Percentiles rank a stretch among this genome's conserved stretches.
These are phyloP conservation scores for Saccharomycopsis crataegensis DNA, from an alignment of 1,139 yeast genomes.

Conservation along the genomic window DNA sequence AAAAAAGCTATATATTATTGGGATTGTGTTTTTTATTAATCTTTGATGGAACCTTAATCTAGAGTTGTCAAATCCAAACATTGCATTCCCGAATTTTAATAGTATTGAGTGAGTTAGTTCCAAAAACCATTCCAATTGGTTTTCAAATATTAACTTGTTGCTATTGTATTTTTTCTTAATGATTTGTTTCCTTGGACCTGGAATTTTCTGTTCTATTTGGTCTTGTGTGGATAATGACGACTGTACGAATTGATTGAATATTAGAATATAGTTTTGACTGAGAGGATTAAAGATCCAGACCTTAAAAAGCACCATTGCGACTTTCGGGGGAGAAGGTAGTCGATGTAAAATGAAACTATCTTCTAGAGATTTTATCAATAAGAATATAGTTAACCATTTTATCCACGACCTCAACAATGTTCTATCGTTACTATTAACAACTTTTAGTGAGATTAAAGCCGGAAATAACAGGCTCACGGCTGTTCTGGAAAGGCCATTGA, in stretches of 20 bases:
- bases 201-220: neutral
- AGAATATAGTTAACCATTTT: conserved; percentile 6
- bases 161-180: neutral
- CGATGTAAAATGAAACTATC: neutral
- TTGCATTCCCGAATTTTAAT: neutral
- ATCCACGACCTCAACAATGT: conserved; percentile 16
- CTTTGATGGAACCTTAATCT: neutral
- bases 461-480: conserved; percentile 3
- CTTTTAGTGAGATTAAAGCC: conserved; percentile 9
- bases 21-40: neutral
- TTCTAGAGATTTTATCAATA: conserved; percentile 5
- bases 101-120: neutral
- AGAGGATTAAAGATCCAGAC: conserved; percentile 16
- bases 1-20: neutral
- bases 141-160: neutral
- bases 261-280: conserved; percentile 16
- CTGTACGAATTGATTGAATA: conserved; percentile 17
- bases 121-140: neutral
- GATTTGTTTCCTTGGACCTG: neutral
- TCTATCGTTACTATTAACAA: conserved; percentile 11
- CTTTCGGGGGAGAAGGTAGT: neutral
- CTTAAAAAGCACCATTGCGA: neutral
- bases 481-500: neutral
- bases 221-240: conserved; percentile 4
- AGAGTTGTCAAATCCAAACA: conserved; percentile 6